phyloP scores from a whole-genome alignment of 1,139 yeast species.

The Taphrina flavorubra region DNA sequence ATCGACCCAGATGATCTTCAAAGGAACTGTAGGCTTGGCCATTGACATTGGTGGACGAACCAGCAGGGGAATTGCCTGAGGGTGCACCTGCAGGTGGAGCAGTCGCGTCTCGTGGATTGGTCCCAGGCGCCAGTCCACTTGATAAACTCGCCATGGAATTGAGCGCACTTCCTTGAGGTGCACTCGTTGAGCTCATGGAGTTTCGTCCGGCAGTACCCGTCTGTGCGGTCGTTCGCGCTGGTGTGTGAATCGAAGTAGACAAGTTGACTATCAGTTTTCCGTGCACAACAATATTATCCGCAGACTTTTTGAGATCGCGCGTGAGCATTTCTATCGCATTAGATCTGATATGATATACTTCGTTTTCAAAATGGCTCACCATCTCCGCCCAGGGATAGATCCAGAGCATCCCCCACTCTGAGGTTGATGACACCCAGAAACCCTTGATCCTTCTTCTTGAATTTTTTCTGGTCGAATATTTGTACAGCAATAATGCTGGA shows the following conservation, averaged over 20 bases:
- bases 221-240: conserved; percentile 40
- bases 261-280: conserved; percentile 78
- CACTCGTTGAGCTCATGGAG: conserved; percentile 44
- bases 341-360: background rate
- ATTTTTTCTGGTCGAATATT: conserved; percentile 94
- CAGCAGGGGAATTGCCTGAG: conserved; percentile 47
- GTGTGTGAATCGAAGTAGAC: conserved; percentile 59
- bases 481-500: conserved; percentile 89
- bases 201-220: conserved; percentile 42
- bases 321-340: conserved; percentile 74
- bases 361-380: conserved; percentile 12
- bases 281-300: conserved; percentile 87
- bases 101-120: conserved; percentile 32
- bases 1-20: conserved; percentile 93
- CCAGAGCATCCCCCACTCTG: conserved; percentile 86
- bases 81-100: conserved; percentile 38
- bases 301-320: conserved; percentile 86
- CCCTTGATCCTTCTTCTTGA: conserved; percentile 98
- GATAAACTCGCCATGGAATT: conserved; percentile 43
- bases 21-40: conserved; percentile 81
- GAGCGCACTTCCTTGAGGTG: conserved; percentile 47
- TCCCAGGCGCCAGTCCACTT: conserved; percentile 41
- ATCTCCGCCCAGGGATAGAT: conserved; percentile 62
- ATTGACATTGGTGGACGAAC: conserved; percentile 47
- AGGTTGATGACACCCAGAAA: conserved; percentile 94